Percentiles rank a stretch among this genome's conserved stretches.
phyloP scores from a whole-genome alignment of 108 stramenopile species.

The Parietichytrium sp. region DNA sequence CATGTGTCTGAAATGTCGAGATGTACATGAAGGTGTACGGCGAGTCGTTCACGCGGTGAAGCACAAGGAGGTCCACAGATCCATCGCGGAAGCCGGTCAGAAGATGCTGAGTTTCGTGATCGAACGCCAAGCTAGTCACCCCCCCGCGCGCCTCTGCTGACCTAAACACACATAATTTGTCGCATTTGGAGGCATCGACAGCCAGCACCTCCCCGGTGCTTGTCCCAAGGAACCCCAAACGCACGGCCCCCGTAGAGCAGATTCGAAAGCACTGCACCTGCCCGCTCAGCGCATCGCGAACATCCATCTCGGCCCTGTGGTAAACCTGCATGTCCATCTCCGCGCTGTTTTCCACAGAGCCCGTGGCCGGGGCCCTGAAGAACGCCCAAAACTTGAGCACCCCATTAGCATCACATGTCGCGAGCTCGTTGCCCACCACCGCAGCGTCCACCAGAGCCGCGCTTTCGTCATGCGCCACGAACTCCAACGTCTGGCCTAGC shows the following conservation, averaged over 20 bases:
- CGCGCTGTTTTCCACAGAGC: conserved; percentile 2
- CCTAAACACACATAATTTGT: not conserved
- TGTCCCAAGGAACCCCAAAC: not conserved
- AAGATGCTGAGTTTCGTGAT: conserved; percentile 5
- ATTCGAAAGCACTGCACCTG: too few relatives aligned
- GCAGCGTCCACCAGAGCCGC: not conserved
- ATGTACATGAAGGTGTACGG: not conserved
- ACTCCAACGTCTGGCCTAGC: not conserved
- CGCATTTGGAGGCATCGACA: not conserved
- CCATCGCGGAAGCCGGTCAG: conserved; percentile 2
- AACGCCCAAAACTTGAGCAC: not conserved
- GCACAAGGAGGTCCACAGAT: not conserved
- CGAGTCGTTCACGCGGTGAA: not conserved
- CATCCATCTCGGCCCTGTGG: not conserved
- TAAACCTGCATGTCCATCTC: not conserved
- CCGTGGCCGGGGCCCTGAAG: not conserved
- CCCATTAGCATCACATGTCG: not conserved
- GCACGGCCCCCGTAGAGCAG: too few relatives aligned
- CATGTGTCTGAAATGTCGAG: not conserved
- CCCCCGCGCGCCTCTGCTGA: not conserved
- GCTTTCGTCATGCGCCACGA: not conserved
- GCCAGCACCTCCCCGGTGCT: not conserved
- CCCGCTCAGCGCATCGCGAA: not conserved
- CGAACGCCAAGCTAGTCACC: not conserved
- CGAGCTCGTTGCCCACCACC: not conserved